phyloP scores from a whole-genome alignment of 495 filamentous ascomycete genomes.

The Aspergillus olivimuriae region DNA sequence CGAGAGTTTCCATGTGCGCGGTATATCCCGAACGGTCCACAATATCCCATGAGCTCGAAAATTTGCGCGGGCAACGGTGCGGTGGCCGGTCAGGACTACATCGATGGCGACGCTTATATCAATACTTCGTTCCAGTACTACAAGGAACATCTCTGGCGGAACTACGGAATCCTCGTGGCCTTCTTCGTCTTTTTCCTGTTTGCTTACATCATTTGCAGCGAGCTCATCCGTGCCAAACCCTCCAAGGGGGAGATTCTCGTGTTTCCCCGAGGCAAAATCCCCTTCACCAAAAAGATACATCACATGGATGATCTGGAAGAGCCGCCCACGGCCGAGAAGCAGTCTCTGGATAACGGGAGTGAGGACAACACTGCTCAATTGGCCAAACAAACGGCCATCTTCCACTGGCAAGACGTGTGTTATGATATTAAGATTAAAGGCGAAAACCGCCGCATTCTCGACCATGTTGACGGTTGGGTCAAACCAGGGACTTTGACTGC shows the following conservation, averaged over 20 bases:
- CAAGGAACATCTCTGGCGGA: slow-evolving; percentile 63
- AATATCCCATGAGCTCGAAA: slow-evolving; percentile 40
- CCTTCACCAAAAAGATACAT: slow-evolving; percentile 49
- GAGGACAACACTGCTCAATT: slow-evolving; percentile 20
- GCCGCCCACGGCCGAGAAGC: slow-evolving; percentile 33
- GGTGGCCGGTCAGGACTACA: slow-evolving; percentile 44
- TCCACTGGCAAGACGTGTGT: slow-evolving; percentile 80
- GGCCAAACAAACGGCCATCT: slow-evolving; percentile 60
- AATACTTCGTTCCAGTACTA: slow-evolving; percentile 54
- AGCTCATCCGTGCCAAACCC: slow-evolving; percentile 68
- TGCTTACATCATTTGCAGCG: slow-evolving; percentile 64
- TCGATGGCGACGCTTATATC: slow-evolving; percentile 68
- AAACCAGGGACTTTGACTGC: slow-evolving; percentile 87
- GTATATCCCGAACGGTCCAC: slow-evolving; percentile 51
- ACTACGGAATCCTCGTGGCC: slow-evolving; percentile 71
- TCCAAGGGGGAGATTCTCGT: slow-evolving; percentile 87
- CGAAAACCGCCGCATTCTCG: slow-evolving; percentile 66
- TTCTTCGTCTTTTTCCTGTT: slow-evolving; percentile 64
- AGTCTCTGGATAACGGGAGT: not conserved
- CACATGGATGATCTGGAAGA: slow-evolving; percentile 27
- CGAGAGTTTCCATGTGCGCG: slow-evolving; percentile 56
- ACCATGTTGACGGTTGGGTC: slow-evolving; percentile 84
- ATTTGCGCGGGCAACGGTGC: slow-evolving; percentile 62
- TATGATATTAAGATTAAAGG: slow-evolving; percentile 88
- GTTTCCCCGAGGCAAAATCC: slow-evolving; percentile 71